A percentile compares a stretch with the other conserved stretches of the same genome.
Conservation (phyloP, 768 basidiomycete genomes). For the Tylopilus sp. region DNA sequence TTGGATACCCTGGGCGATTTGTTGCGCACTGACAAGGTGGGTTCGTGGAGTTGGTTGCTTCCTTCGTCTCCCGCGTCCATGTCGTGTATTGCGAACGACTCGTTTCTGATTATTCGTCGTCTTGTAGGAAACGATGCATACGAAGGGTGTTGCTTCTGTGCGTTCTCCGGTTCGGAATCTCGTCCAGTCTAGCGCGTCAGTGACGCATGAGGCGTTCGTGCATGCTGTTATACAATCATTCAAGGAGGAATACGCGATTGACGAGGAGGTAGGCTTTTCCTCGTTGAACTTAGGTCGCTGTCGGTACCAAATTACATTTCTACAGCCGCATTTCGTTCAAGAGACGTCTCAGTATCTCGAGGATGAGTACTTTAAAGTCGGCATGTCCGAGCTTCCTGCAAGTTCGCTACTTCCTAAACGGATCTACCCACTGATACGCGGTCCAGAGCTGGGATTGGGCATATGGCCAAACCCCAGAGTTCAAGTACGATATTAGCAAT, state of each 20-base stretch:
- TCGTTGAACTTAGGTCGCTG: not conserved
- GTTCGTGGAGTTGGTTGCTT: slow-evolving; percentile 8
- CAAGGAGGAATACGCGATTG: slow-evolving; percentile 47
- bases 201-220: slow-evolving; percentile 71
- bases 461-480: slow-evolving; percentile 92
- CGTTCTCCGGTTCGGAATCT: slow-evolving; percentile 92
- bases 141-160: slow-evolving; percentile 86
- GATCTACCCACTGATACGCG: not conserved
- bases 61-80: not conserved
- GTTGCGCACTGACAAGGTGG: slow-evolving; percentile 63
- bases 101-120: not conserved
- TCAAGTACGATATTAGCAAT: slow-evolving; percentile 55
- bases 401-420: slow-evolving; percentile 15
- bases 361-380: slow-evolving; percentile 60
- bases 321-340: slow-evolving; percentile 41
- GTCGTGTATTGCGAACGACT: not conserved
- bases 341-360: slow-evolving; percentile 43
- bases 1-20: slow-evolving; percentile 71
- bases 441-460: slow-evolving; percentile 87
- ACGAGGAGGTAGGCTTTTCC: slow-evolving; percentile 30
- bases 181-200: slow-evolving; percentile 42
- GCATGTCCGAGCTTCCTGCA: slow-evolving; percentile 73
- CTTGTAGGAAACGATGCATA: slow-evolving; percentile 71
- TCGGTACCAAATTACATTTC: not conserved
- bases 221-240: slow-evolving; percentile 70